Percentiles rank a stretch among this genome's conserved stretches.
phyloP scores from a whole-genome alignment of 805 yeast genomes.

The Clavispora fructus region DNA sequence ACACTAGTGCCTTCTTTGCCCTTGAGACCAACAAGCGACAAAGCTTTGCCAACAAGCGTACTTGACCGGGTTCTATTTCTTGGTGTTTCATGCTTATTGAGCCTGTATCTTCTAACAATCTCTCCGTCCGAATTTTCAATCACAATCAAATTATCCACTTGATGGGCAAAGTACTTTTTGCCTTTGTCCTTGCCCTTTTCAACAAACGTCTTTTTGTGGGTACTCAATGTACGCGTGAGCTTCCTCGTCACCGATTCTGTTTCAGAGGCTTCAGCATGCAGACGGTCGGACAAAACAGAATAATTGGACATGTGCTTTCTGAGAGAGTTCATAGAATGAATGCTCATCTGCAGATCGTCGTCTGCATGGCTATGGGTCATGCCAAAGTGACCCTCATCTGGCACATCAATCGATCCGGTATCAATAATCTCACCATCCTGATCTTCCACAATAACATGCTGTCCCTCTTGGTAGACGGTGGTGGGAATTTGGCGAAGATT shows the following conservation, averaged over 20 bases:
- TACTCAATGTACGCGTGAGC: slow-evolving; percentile 8
- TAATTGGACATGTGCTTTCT: slow-evolving; percentile 31
- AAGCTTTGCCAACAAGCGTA: slow-evolving; percentile 41
- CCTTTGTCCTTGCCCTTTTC: slow-evolving; percentile 30
- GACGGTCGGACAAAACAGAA: slow-evolving; percentile 21
- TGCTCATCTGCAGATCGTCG: slow-evolving; percentile 20
- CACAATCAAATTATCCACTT: slow-evolving; percentile 68
- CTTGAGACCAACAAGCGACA: slow-evolving; percentile 52
- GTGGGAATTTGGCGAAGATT: slow-evolving; percentile 16
- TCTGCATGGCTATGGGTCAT: background rate
- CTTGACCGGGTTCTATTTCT: slow-evolving; percentile 31
- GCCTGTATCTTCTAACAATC: slow-evolving; percentile 70
- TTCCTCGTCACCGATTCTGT: slow-evolving; percentile 8
- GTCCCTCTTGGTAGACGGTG: slow-evolving; percentile 58
- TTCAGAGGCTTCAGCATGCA: slow-evolving; percentile 9
- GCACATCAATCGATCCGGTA: slow-evolving; percentile 34
- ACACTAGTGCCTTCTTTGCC: slow-evolving; percentile 4
- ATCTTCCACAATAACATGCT: slow-evolving; percentile 70
- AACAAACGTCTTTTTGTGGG: slow-evolving; percentile 22
- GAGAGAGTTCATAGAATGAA: slow-evolving; percentile 38
- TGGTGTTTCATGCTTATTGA: slow-evolving; percentile 47
- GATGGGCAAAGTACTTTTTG: slow-evolving; percentile 55
- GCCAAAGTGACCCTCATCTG: slow-evolving; percentile 2
- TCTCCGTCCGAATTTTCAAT: slow-evolving; percentile 94
- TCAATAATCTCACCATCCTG: slow-evolving; percentile 75